A percentile compares a stretch with the other conserved stretches of the same genome.
Conservation (phyloP, 495 filamentous ascomycete species). For the Xylaria bambusicola region DNA sequence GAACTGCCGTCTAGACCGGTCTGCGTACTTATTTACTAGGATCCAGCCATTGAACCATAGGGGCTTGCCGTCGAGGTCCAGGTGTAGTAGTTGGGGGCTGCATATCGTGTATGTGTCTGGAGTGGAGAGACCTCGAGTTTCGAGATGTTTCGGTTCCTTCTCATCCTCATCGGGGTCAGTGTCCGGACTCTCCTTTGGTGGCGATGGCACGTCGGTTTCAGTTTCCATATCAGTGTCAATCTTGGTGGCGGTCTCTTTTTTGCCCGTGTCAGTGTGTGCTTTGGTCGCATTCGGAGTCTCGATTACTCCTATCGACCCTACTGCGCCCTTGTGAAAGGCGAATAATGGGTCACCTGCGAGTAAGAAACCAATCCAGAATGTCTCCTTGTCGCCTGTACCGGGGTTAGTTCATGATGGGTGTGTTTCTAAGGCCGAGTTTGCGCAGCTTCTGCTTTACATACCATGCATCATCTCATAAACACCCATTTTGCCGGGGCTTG, state of each 20-base stretch:
- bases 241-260: too few relatives aligned
- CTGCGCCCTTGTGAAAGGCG: slow-evolving; percentile 32
- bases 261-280: not conserved
- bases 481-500: slow-evolving; percentile 31
- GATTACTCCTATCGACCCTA: slow-evolving; percentile 28
- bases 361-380: slow-evolving; percentile 37
- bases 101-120: slow-evolving; percentile 21
- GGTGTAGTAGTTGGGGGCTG: slow-evolving; percentile 33
- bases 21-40: slow-evolving; percentile 26
- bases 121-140: too few relatives aligned
- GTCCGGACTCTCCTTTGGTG: too few relatives aligned
- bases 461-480: slow-evolving; percentile 35
- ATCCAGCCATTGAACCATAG: slow-evolving; percentile 35
- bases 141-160: not conserved
- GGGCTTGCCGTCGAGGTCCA: slow-evolving; percentile 27
- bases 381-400: slow-evolving; percentile 32
- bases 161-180: too few relatives aligned
- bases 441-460: slow-evolving; percentile 6
- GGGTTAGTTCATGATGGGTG: slow-evolving; percentile 3
- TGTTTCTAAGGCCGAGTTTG: too few relatives aligned
- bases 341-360: slow-evolving; percentile 29
- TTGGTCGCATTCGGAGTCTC: not conserved
- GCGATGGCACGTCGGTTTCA: not conserved
- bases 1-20: slow-evolving; percentile 9
- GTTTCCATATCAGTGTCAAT: too few relatives aligned